Conservation (phyloP, 192 early-diverging fungal species). For the Haplosporangium gracile region DNA sequence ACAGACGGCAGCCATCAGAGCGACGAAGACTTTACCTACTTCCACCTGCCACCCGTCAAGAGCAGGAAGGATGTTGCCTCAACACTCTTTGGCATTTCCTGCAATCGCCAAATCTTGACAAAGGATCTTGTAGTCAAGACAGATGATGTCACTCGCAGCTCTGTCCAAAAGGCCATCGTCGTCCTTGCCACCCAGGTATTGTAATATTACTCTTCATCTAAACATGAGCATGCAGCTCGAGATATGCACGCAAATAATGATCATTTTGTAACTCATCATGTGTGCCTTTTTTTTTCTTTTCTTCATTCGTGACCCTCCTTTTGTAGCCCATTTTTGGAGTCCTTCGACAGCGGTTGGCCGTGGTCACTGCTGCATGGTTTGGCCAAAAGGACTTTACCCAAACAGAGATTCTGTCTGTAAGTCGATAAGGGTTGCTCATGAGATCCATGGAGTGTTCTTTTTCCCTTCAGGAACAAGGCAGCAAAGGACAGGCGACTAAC, state of each 20-base stretch:
- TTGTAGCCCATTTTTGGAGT: conserved; percentile 77
- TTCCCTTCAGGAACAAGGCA: background rate
- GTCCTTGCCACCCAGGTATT: conserved; percentile 74
- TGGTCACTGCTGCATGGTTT: conserved; percentile 86
- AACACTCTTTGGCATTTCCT: conserved; percentile 86
- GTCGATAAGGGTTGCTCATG: conserved; percentile 14
- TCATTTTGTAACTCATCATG: conserved; percentile 15
- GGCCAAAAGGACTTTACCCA: conserved; percentile 84
- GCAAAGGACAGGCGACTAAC: background rate
- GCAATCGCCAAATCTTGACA: conserved; percentile 82
- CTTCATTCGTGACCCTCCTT: background rate
- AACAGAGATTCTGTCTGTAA: conserved; percentile 78
- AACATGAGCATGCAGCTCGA: background rate
- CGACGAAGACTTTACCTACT: conserved; percentile 88
- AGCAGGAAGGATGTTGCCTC: conserved; percentile 69
- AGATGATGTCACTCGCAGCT: conserved; percentile 81
- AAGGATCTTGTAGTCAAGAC: conserved; percentile 80
- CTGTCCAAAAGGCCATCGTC: conserved; percentile 87
- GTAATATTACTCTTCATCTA: background rate
- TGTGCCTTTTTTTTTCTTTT: background rate
- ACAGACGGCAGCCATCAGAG: conserved; percentile 81
- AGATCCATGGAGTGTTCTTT: background rate
- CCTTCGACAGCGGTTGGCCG: conserved; percentile 76
- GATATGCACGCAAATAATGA: background rate
- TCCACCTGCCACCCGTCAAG: conserved; percentile 83